These are phyloP conservation scores for Athelia sp. DNA, from an alignment of 1,284 basidiomycete species.

Conservation along the genomic window DNA sequence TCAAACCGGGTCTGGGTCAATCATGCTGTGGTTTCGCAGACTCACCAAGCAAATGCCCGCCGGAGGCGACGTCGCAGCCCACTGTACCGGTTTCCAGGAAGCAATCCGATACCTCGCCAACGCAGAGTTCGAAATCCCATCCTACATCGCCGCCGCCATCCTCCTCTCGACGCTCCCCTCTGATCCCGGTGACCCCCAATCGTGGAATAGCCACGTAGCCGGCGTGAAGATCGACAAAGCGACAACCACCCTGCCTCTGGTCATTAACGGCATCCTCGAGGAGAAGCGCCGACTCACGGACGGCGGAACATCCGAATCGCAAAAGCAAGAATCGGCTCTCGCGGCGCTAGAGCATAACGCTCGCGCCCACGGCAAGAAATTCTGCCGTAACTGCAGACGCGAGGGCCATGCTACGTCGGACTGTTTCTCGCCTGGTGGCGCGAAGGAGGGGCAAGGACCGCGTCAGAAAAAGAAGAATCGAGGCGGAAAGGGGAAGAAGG, in stretches of 20 bases:
- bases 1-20: neutral
- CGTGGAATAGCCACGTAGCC: neutral
- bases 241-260: neutral
- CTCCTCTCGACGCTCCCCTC: neutral
- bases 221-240: neutral
- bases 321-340: neutral
- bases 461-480: neutral
- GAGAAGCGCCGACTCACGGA: neutral
- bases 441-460: neutral
- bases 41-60: neutral
- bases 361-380: neutral
- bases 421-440: neutral
- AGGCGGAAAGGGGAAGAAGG: neutral
- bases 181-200: neutral
- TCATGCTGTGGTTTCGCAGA: neutral
- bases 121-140: neutral
- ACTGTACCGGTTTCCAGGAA: neutral
- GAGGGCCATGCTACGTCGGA: neutral
- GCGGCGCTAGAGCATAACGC: neutral
- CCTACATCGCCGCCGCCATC: neutral
- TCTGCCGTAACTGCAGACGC: neutral
- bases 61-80: neutral
- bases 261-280: constrained; percentile 1
- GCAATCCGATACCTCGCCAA: neutral
- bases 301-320: neutral